Percentiles rank a stretch among this genome's conserved stretches.
Conservation (phyloP, 495 filamentous ascomycete species). For the Lepidopterella palustris region DNA sequence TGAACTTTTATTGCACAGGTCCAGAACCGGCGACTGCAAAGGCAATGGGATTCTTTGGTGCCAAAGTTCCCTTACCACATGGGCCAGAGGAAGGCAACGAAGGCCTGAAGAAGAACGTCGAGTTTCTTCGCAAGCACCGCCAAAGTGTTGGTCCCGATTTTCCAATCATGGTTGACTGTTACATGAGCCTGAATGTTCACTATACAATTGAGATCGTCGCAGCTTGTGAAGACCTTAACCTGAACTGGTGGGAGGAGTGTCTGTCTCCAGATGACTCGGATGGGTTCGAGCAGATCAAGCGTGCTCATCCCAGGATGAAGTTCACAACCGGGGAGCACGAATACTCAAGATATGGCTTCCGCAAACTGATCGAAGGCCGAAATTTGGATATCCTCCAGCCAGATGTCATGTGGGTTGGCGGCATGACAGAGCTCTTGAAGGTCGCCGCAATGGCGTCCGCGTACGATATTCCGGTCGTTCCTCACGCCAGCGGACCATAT, state of each 20-base stretch:
- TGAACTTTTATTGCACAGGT: conserved; percentile 92
- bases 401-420: conserved; percentile 95
- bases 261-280: conserved; percentile 84
- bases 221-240: conserved; percentile 70
- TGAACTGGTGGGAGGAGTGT: conserved; percentile 97
- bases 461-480: conserved; percentile 91
- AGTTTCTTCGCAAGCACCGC: conserved; percentile 77
- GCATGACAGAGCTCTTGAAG: conserved; percentile 85
- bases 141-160: conserved; percentile 82
- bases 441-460: conserved; percentile 81
- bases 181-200: conserved; percentile 86
- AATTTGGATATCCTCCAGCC: conserved; percentile 91
- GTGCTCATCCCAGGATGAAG: conserved; percentile 80
- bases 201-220: conserved; percentile 89
- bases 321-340: conserved; percentile 96
- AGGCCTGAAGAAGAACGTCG: conserved; percentile 79
- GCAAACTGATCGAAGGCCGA: conserved; percentile 84
- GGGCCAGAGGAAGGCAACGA: conserved; percentile 78
- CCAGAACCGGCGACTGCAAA: conserved; percentile 74
- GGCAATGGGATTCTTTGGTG: conserved; percentile 77
- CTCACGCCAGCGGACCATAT: conserved; percentile 86
- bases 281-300: conserved; percentile 80
- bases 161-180: conserved; percentile 91
- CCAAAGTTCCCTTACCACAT: conserved; percentile 82
- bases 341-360: conserved; percentile 87